Base-by-base conservation (phyloP, 176 grass and related monocot species). In the Triticum monococcum region DNA sequence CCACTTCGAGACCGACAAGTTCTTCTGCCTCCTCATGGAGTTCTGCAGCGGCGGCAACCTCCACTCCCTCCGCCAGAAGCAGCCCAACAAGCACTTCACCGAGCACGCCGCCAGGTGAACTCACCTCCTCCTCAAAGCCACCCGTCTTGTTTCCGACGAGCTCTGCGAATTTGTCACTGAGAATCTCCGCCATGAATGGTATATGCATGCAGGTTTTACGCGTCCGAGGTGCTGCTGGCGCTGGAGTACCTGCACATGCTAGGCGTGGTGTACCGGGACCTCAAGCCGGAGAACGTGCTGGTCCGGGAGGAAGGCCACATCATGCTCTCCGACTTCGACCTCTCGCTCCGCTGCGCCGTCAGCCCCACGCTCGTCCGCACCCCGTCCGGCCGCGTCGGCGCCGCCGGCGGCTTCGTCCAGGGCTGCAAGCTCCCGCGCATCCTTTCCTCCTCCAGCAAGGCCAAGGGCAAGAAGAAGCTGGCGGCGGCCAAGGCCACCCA, bases 201-300 rank as follows among this genome's bases (percentile, higher is more conserved):
- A 60, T 24, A 7, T 67, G 56, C 84, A 37, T 40, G 8, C 2
- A 96, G 95, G 83, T 97, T 97, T 40, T 97, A 91, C 86, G 92
- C 92, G 1, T 94, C 90, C 3, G 90, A 97, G n/a, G 95, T 97
- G 83, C 54, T 97, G 64, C 92, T 97, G 0, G 95, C 95, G 9
- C 89, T 97, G 1, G 95, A 97, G 84, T 97, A 97, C 90, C 78
- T 97, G 67, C 95, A 97, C 92, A 97, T 97, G 95, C 85, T 97
- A 28, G 95, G 95, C 9, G 89, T 97, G 5, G 90, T 97, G 64
- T 97, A 97, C 84, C 79, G 92, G 8, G 92, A 97, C 86, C 88
- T 97, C 57, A 97, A 97, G 70, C 95, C 93, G 0, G 95, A 98
- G 80, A 98, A 95, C 75, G 93, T 98, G 63, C 89, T 95, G 2